phyloP scores from a whole-genome alignment of 306 rosid genomes.

The Cucurbita ficifolia region DNA sequence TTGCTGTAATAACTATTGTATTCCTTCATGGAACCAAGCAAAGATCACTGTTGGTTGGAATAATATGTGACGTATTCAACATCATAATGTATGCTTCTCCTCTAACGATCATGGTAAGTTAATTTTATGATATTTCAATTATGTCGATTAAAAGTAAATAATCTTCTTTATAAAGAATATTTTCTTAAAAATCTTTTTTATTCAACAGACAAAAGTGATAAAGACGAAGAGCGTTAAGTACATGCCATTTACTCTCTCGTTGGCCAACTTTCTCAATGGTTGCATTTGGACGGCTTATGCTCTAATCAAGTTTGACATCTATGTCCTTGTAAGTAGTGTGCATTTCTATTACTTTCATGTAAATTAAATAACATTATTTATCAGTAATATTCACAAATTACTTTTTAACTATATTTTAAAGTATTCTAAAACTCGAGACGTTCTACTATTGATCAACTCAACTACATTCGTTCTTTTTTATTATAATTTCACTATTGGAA shows the following conservation, averaged over 20 bases:
- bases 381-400: too few relatives aligned
- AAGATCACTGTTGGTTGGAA: slow-evolving; percentile 44
- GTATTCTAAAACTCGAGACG: too few relatives aligned
- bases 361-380: too few relatives aligned
- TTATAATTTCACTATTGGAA: too few relatives aligned
- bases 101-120: slow-evolving; percentile 51
- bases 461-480: too few relatives aligned
- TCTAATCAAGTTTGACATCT: slow-evolving; percentile 45
- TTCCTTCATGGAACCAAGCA: not conserved
- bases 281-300: slow-evolving; percentile 63
- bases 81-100: slow-evolving; percentile 44
- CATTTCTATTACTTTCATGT: not conserved
- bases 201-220: slow-evolving; percentile 39
- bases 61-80: slow-evolving; percentile 37
- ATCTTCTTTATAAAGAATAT: too few relatives aligned
- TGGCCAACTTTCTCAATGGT: slow-evolving; percentile 58
- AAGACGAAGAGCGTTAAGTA: slow-evolving; percentile 51
- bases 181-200: not conserved
- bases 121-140: not conserved
- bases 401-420: too few relatives aligned
- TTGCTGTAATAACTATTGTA: too few relatives aligned
- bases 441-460: too few relatives aligned
- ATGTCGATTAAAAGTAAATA: too few relatives aligned
- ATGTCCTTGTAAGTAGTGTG: slow-evolving; percentile 26
- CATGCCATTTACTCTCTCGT: slow-evolving; percentile 67